These are phyloP conservation scores for Eucalyptus urophylla DNA, from an alignment of 345 rosid genomes.

Conservation along the genomic window DNA sequence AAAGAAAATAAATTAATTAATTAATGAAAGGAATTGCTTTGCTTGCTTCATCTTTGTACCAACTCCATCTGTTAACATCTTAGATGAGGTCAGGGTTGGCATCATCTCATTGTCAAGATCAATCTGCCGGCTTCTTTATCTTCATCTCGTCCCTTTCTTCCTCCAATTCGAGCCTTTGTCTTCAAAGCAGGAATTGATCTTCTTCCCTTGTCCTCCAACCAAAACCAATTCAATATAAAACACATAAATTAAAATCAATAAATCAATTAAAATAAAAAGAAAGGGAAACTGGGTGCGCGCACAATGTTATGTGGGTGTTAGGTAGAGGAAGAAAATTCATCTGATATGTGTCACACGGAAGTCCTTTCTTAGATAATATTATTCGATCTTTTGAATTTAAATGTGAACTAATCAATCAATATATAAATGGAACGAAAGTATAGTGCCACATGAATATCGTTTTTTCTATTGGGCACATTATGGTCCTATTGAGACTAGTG, in stretches of 20 bases:
- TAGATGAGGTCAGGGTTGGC: slow-evolving; percentile 33
- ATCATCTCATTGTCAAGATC: slow-evolving; percentile 11
- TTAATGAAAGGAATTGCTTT: background rate
- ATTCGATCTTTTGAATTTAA: background rate
- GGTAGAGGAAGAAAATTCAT: background rate
- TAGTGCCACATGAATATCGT: background rate
- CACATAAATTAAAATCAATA: background rate
- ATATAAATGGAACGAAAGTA: background rate
- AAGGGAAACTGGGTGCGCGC: background rate
- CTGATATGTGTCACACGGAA: background rate
- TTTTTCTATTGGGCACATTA: background rate
- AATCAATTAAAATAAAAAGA: background rate
- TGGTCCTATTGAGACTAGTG: background rate
- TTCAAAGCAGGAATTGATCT: background rate
- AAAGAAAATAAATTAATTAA: background rate
- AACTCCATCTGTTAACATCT: slow-evolving; percentile 15
- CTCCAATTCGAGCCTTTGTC: slow-evolving; percentile 9
- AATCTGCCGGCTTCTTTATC: background rate
- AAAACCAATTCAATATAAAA: background rate
- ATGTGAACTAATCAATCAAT: background rate
- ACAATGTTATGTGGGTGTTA: background rate
- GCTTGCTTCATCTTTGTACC: slow-evolving; percentile 16
- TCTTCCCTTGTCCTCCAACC: background rate
- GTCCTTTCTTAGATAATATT: background rate
- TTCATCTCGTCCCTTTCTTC: slow-evolving; percentile 20